These are phyloP conservation scores for Lactarius evosmus DNA, from an alignment of 768 basidiomycete species.

Conservation along the genomic window DNA sequence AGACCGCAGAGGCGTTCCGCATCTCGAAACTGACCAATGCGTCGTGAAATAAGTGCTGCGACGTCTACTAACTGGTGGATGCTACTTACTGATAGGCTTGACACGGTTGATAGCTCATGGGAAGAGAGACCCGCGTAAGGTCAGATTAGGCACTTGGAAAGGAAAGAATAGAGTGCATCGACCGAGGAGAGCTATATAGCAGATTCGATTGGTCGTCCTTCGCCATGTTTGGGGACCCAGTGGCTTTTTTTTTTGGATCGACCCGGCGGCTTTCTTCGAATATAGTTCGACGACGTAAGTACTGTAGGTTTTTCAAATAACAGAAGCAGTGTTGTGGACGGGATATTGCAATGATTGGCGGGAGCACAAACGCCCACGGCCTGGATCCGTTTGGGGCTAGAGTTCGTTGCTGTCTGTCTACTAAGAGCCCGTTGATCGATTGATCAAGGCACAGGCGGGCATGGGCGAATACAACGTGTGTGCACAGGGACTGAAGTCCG, in stretches of 20 bases:
- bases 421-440: background rate
- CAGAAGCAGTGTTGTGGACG: no score
- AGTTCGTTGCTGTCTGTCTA: background rate
- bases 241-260: no score
- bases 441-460: no score
- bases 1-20: background rate
- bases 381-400: background rate
- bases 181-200: background rate
- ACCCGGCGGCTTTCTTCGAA: no score
- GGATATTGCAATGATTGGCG: no score
- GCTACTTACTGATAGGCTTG: background rate
- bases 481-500: background rate
- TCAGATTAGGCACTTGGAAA: background rate
- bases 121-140: background rate
- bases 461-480: no score
- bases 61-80: background rate
- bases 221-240: no score
- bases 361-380: no score
- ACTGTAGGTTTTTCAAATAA: no score
- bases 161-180: background rate
- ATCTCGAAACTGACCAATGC: background rate
- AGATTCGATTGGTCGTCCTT: background rate
- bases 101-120: constrained; percentile 2
- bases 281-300: no score
- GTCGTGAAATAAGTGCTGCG: background rate